Percentiles rank a stretch among this genome's conserved stretches.
These are phyloP conservation scores for Phytophthora sansomeana DNA, from an alignment of 352 stramenopile genomes.

Conservation along the genomic window DNA sequence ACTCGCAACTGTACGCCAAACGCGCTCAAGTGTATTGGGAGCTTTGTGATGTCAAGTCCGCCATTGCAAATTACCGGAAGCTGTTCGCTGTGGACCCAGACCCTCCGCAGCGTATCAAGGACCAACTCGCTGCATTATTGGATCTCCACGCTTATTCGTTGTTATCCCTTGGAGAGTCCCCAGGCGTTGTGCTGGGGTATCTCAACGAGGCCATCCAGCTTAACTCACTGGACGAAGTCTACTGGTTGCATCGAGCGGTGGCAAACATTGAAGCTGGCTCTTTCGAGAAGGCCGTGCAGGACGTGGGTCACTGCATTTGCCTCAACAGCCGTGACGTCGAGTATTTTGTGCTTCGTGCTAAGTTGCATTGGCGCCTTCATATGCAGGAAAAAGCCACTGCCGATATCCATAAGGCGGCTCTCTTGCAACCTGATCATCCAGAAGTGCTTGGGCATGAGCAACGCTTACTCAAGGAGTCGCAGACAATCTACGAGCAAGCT, in stretches of 20 bases:
- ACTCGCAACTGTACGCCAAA: slow-evolving; percentile 64
- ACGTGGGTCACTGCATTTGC: slow-evolving; percentile 85
- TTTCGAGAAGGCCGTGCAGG: slow-evolving; percentile 80
- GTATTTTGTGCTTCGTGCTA: slow-evolving; percentile 84
- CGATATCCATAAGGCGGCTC: slow-evolving; percentile 69
- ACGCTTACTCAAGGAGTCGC: slow-evolving; percentile 67
- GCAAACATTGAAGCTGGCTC: slow-evolving; percentile 65
- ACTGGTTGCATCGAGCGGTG: slow-evolving; percentile 80
- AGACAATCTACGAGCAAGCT: slow-evolving; percentile 77
- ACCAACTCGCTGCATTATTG: slow-evolving; percentile 78
- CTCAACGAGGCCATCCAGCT: slow-evolving; percentile 80
- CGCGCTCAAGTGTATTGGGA: slow-evolving; percentile 76
- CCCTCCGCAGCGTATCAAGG: slow-evolving; percentile 72
- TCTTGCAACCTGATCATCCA: slow-evolving; percentile 65
- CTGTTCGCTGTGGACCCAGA: slow-evolving; percentile 65
- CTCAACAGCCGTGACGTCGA: slow-evolving; percentile 80
- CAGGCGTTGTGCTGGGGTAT: slow-evolving; percentile 67
- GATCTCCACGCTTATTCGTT: slow-evolving; percentile 78
- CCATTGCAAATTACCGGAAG: slow-evolving; percentile 83
- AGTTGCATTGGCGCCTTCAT: slow-evolving; percentile 82
- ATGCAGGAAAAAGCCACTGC: slow-evolving; percentile 77
- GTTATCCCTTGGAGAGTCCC: slow-evolving; percentile 62
- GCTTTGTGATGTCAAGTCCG: slow-evolving; percentile 81
- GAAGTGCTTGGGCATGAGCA: slow-evolving; percentile 81
- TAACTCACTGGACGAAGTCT: slow-evolving; percentile 73